Evolutionary conservation across 2,329 filamentous ascomycete genomes (phyloP).

Genomic region (Verticillium klebahnii): DNA sequence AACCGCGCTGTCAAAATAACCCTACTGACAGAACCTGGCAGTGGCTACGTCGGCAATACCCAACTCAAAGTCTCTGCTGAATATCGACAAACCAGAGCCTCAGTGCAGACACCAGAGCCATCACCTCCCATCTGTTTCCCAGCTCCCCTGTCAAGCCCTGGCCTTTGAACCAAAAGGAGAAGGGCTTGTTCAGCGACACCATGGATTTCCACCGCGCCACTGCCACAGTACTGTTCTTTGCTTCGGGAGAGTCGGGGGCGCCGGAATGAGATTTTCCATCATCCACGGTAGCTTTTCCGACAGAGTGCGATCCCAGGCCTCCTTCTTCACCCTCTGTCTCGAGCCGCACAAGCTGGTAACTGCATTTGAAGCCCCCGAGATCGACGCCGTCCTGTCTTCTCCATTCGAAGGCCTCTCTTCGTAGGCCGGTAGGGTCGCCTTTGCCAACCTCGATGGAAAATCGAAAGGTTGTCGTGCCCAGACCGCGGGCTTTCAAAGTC

Average conservation of each 20-base stretch:
- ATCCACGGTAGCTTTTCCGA: too few relatives aligned
- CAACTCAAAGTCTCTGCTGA: neutral
- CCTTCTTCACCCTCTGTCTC: neutral
- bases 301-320: neutral
- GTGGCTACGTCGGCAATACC: too few relatives aligned
- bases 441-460: neutral
- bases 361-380: neutral
- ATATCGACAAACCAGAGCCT: neutral
- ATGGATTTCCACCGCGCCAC: neutral
- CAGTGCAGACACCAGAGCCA: neutral
- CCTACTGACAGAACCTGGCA: too few relatives aligned
- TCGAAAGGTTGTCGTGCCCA: neutral
- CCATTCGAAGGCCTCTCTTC: slow-evolving; percentile 4
- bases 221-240: neutral
- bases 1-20: too few relatives aligned
- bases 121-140: slow-evolving; percentile 3
- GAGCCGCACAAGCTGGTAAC: slow-evolving; percentile 1
- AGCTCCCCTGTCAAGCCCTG: neutral
- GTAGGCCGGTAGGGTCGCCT: neutral
- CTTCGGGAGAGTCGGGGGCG: too few relatives aligned
- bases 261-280: too few relatives aligned
- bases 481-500: neutral
- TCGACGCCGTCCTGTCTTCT: neutral
- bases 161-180: neutral
- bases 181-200: neutral